These are phyloP conservation scores for Bjerkandera adusta DNA, from an alignment of 1,284 basidiomycete genomes.

Conservation along the genomic window DNA sequence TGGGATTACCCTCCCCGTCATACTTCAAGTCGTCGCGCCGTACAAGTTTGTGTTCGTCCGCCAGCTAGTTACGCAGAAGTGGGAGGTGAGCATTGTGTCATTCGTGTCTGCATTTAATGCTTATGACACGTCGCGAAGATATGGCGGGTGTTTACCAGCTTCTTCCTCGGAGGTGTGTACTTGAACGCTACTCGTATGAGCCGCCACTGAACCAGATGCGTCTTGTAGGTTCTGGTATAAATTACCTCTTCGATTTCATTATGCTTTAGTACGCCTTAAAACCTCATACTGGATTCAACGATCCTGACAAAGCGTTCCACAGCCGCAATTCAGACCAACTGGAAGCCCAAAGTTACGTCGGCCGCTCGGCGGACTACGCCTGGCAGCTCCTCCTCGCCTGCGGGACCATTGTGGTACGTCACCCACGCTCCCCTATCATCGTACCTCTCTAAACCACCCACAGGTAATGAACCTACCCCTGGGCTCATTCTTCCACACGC, in stretches of 20 bases:
- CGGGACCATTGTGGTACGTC: conserved; percentile 57
- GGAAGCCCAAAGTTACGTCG: conserved; percentile 57
- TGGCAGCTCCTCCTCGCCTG: conserved; percentile 69
- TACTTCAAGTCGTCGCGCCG: conserved; percentile 54
- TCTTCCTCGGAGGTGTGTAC: conserved; percentile 72
- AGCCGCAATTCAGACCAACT: conserved; percentile 67
- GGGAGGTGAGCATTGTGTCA: conserved; percentile 46
- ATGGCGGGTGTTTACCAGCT: conserved; percentile 76
- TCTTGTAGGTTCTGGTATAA: conserved; percentile 49
- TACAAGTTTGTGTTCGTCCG: conserved; percentile 60
- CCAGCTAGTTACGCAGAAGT: conserved; percentile 41
- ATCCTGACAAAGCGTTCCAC: neutral
- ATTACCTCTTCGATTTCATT: conserved; percentile 69
- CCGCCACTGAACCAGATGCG: neutral
- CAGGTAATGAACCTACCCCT: conserved; percentile 69
- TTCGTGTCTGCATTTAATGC: neutral
- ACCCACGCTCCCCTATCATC: neutral
- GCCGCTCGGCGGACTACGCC: conserved; percentile 67
- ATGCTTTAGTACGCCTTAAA: conserved; percentile 71
- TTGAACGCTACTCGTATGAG: neutral
- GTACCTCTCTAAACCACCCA: neutral
- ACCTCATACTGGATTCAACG: neutral
- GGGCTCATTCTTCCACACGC: conserved; percentile 52
- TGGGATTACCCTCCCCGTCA: conserved; percentile 58
- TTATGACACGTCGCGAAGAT: conserved; percentile 40